These are phyloP conservation scores for Verruconis gallopava DNA, from an alignment of 2,329 filamentous ascomycete genomes.

Conservation along the genomic window DNA sequence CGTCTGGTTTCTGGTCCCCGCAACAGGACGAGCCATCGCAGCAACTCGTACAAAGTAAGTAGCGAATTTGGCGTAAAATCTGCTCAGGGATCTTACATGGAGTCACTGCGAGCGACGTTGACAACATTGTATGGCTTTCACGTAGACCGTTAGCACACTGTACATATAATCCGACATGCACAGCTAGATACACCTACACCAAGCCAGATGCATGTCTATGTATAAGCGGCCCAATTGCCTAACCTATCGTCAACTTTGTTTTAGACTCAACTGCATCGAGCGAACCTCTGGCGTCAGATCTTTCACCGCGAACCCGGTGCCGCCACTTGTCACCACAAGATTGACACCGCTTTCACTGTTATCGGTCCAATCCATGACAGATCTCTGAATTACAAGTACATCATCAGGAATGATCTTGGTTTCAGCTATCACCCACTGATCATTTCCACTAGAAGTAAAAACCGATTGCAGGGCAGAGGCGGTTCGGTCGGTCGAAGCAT, in stretches of 20 bases:
- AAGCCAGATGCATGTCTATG: conserved; percentile 80
- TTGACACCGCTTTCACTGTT: conserved; percentile 45
- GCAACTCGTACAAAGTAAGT: conserved; percentile 48
- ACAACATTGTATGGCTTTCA: conserved; percentile 73
- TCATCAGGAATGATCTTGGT: conserved; percentile 71
- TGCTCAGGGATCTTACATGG: conserved; percentile 53
- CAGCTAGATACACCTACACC: conserved; percentile 39
- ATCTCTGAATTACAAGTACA: conserved; percentile 58
- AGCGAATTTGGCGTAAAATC: neutral
- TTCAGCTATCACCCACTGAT: conserved; percentile 57
- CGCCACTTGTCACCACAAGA: conserved; percentile 77
- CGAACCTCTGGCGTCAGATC: conserved; percentile 83
- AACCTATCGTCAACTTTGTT: conserved; percentile 34
- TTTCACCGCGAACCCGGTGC: conserved; percentile 77
- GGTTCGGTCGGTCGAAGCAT: conserved; percentile 68
- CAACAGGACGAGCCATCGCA: conserved; percentile 89
- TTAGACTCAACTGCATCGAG: conserved; percentile 1
- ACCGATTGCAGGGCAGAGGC: conserved; percentile 53
- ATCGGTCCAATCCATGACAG: conserved; percentile 64
- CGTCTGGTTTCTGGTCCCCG: conserved; percentile 69
- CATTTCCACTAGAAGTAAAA: conserved; percentile 52
- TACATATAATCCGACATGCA: no score
- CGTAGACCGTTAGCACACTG: no score
- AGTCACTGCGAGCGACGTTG: conserved; percentile 70
- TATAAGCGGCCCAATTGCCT: conserved; percentile 68